Percentiles rank a stretch among this genome's conserved stretches.
Evolutionary conservation across 2,329 filamentous ascomycete genomes (phyloP).

Genomic region (Monosporascus sp.): DNA sequence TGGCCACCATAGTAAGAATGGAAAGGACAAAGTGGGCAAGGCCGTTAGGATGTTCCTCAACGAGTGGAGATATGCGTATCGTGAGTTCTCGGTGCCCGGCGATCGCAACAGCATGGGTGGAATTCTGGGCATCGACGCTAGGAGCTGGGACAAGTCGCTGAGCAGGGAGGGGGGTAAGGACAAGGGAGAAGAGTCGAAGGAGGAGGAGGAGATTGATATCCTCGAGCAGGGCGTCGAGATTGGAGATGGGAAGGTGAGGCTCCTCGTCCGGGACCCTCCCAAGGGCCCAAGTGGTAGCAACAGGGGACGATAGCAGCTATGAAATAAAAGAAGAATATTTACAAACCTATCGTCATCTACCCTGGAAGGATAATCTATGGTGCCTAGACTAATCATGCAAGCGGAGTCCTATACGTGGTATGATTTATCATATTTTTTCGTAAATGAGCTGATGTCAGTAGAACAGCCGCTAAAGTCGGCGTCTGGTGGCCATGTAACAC

Average conservation of each 20-base stretch:
- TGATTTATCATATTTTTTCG: too few relatives aligned
- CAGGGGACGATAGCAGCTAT: constrained; percentile 32
- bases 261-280: constrained; percentile 56
- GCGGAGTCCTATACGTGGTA: too few relatives aligned
- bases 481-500: too few relatives aligned
- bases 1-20: constrained; percentile 96
- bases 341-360: too few relatives aligned
- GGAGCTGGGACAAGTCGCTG: constrained; percentile 61
- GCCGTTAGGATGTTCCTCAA: constrained; percentile 86
- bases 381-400: too few relatives aligned
- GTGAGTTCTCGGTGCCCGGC: constrained; percentile 94
- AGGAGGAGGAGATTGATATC: constrained; percentile 43
- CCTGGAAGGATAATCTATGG: too few relatives aligned
- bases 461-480: too few relatives aligned
- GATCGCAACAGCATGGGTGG: constrained; percentile 80
- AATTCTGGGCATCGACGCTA: constrained; percentile 61
- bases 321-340: constrained; percentile 9
- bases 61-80: constrained; percentile 92
- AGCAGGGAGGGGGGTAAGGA: constrained; percentile 38
- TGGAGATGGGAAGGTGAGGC: constrained; percentile 59
- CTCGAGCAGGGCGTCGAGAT: constrained; percentile 63
- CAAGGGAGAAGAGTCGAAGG: constrained; percentile 32
- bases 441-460: too few relatives aligned
- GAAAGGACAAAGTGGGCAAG: constrained; percentile 97
- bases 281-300: constrained; percentile 46